These are phyloP conservation scores for Taphrina betulina DNA, from an alignment of 1,139 yeast species.

Conservation along the genomic window DNA sequence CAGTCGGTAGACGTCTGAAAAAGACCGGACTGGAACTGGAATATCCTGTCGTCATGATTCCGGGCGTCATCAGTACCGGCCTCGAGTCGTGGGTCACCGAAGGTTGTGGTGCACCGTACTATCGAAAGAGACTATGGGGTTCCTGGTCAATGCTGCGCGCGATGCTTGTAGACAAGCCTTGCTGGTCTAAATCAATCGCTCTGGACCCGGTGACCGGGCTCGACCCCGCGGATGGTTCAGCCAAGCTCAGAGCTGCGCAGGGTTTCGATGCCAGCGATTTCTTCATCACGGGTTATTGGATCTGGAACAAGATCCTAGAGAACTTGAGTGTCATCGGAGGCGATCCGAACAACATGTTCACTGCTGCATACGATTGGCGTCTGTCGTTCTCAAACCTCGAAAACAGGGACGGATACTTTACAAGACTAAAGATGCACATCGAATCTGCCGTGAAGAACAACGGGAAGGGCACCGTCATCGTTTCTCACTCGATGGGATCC, in stretches of 20 bases:
- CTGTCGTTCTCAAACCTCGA: conserved; percentile 86
- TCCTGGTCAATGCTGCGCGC: conserved; percentile 91
- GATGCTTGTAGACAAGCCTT: conserved; percentile 84
- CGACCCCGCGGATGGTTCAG: conserved; percentile 69
- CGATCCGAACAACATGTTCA: conserved; percentile 82
- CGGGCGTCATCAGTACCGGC: conserved; percentile 95
- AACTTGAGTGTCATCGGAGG: conserved; percentile 92
- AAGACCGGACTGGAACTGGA: conserved; percentile 56
- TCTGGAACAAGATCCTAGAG: conserved; percentile 92
- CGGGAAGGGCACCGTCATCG: conserved; percentile 72
- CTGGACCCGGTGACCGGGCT: conserved; percentile 87
- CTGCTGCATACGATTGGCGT: conserved; percentile 96
- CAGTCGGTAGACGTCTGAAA: conserved; percentile 72
- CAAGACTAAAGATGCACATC: conserved; percentile 67
- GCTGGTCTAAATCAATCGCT: conserved; percentile 92
- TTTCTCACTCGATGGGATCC: conserved; percentile 96
- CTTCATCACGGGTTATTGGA: conserved; percentile 97
- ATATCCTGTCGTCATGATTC: conserved; percentile 80
- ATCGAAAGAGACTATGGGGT: conserved; percentile 93
- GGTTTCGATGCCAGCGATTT: conserved; percentile 87
- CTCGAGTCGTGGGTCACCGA: conserved; percentile 87
- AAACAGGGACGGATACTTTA: conserved; percentile 77
- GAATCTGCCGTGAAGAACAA: conserved; percentile 55
- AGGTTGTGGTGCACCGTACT: conserved; percentile 84
- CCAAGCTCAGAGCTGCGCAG: conserved; percentile 82